A percentile compares a stretch with the other conserved stretches of the same genome.
phyloP scores from a whole-genome alignment of 2,329 filamentous ascomycete genomes.

The Ascochyta pisi region DNA sequence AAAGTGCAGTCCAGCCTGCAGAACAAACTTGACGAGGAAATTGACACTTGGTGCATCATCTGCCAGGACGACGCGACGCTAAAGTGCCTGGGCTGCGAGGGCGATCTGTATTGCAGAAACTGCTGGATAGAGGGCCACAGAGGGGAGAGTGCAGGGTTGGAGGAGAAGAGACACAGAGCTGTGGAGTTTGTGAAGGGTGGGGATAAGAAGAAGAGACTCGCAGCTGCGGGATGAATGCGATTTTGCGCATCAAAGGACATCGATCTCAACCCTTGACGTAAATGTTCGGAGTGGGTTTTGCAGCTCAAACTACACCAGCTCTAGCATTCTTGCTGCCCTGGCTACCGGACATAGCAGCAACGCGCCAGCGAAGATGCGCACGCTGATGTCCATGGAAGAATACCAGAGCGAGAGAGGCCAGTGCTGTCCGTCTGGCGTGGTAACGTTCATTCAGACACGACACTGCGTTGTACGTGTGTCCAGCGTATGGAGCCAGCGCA shows the following conservation, averaged over 20 bases:
- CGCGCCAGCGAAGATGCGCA: neutral
- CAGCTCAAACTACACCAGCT: too few relatives aligned
- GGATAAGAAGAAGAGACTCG: slow-evolving; percentile 12
- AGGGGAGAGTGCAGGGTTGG: slow-evolving; percentile 71
- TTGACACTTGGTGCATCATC: slow-evolving; percentile 80
- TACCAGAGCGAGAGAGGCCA: neutral
- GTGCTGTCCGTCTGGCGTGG: neutral
- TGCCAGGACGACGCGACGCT: slow-evolving; percentile 80
- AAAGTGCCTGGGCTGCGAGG: slow-evolving; percentile 73
- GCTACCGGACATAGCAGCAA: neutral
- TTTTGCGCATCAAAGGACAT: neutral
- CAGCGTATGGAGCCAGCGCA: neutral
- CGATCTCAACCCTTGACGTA: neutral
- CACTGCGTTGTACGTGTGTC: neutral
- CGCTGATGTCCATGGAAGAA: neutral
- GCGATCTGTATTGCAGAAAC: slow-evolving; percentile 74
- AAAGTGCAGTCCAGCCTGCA: slow-evolving; percentile 45
- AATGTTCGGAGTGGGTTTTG: neutral
- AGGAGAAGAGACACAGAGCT: slow-evolving; percentile 73
- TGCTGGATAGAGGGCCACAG: slow-evolving; percentile 86
- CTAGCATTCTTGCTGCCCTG: too few relatives aligned
- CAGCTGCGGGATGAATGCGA: slow-evolving; percentile 9
- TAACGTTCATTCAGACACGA: neutral
- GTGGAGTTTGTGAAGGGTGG: slow-evolving; percentile 58
- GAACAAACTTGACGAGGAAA: slow-evolving; percentile 70